These are phyloP conservation scores for Pyricularia sp. DNA, from an alignment of 2,329 filamentous ascomycete genomes.

Conservation along the genomic window DNA sequence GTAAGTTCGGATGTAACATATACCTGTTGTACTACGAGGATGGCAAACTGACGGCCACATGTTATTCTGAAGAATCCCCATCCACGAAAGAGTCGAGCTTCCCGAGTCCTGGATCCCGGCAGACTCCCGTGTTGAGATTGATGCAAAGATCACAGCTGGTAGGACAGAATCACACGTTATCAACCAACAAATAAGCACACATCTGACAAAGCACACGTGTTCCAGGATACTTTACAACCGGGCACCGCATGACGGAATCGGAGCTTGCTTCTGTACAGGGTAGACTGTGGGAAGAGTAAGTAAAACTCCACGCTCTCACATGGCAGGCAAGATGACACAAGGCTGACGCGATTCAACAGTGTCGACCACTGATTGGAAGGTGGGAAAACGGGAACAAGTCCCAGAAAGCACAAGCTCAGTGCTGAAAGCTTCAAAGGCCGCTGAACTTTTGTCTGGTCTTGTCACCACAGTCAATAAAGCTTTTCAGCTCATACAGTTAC, in stretches of 20 bases:
- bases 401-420: neutral
- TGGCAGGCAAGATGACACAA: slow-evolving; percentile 8
- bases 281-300: slow-evolving; percentile 77
- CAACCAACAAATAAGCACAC: neutral
- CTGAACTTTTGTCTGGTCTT: neutral
- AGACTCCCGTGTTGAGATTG: slow-evolving; percentile 95
- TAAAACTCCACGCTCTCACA: slow-evolving; percentile 8
- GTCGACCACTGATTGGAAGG: slow-evolving; percentile 13
- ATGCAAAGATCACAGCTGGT: slow-evolving; percentile 95
- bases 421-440: neutral
- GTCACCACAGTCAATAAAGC: neutral
- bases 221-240: slow-evolving; percentile 66
- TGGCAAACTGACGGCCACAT: neutral
- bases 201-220: neutral
- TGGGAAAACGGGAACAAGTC: neutral
- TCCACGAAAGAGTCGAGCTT: slow-evolving; percentile 79
- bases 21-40: neutral
- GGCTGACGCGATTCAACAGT: slow-evolving; percentile 15
- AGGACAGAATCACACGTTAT: slow-evolving; percentile 19
- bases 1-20: slow-evolving; percentile 26
- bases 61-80: slow-evolving; percentile 49
- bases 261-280: slow-evolving; percentile 79
- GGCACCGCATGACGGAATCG: slow-evolving; percentile 76
- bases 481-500: neutral
- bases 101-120: slow-evolving; percentile 88